A percentile compares a stretch with the other conserved stretches of the same genome.
Conservation (phyloP, 1,139 yeast genomes). For the Pneumocystis carinii region DNA sequence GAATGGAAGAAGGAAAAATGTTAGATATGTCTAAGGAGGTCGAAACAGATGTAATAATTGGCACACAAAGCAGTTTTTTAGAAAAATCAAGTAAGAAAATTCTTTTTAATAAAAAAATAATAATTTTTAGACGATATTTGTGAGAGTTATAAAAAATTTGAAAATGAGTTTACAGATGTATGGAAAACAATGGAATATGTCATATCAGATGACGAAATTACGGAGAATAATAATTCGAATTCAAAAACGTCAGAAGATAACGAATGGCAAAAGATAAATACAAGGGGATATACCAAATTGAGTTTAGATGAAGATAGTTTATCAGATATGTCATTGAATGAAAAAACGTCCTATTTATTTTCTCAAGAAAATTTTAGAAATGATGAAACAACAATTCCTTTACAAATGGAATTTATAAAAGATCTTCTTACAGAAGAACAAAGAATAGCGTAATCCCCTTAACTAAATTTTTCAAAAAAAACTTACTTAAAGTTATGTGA, state of each 20-base stretch:
- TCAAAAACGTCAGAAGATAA: slow-evolving; percentile 18
- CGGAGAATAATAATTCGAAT: neutral
- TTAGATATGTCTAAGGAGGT: no score
- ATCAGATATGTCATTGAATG: slow-evolving; percentile 52
- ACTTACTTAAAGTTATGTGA: slow-evolving; percentile 38
- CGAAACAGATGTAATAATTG: no score
- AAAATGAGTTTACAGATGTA: slow-evolving; percentile 14
- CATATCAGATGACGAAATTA: neutral
- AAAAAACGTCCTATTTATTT: slow-evolving; percentile 71
- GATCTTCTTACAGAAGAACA: slow-evolving; percentile 69
- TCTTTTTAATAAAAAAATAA: neutral
- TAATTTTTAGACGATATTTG: neutral
- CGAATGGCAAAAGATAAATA: slow-evolving; percentile 20
- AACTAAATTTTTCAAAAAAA: neutral
- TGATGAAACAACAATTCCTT: slow-evolving; percentile 31
- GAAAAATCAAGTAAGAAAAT: neutral
- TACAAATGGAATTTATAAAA: slow-evolving; percentile 67
- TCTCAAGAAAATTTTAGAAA: slow-evolving; percentile 29
- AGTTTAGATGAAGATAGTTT: slow-evolving; percentile 79
- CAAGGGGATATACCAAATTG: slow-evolving; percentile 71
- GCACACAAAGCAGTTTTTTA: neutral
- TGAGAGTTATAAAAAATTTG: slow-evolving; percentile 13
- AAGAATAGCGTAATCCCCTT: slow-evolving; percentile 44
- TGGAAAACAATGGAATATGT: neutral
- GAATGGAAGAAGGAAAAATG: no score